phyloP scores from a whole-genome alignment of 768 basidiomycete genomes.

The Ramaria sp. region DNA sequence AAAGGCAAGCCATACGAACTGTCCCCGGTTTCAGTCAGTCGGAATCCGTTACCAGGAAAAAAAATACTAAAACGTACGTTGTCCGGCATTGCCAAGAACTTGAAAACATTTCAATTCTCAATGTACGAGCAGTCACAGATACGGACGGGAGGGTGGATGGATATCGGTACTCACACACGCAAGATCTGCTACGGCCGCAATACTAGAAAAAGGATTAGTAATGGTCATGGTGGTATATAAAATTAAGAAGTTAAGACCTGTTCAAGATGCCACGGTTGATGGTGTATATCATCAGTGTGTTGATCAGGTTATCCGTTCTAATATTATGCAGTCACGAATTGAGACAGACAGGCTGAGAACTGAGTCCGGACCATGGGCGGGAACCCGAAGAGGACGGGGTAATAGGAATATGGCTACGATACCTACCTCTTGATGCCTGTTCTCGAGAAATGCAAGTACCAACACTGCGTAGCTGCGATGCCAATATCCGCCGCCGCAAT shows the following conservation, averaged over 20 bases:
- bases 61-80: slow-evolving; percentile 34
- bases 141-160: background rate
- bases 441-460: slow-evolving; percentile 34
- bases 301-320: slow-evolving; percentile 43
- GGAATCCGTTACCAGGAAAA: too few species aligned
- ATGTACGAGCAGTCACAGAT: background rate
- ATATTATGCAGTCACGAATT: background rate
- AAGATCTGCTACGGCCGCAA: slow-evolving; percentile 37
- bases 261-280: slow-evolving; percentile 35
- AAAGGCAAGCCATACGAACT: slow-evolving; percentile 20
- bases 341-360: background rate
- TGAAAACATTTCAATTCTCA: background rate
- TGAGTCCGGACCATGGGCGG: background rate
- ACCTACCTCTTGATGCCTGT: slow-evolving; percentile 41
- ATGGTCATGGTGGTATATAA: background rate
- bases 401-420: background rate
- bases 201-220: slow-evolving; percentile 19
- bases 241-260: slow-evolving; percentile 20
- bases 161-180: slow-evolving; percentile 20
- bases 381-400: too few species aligned
- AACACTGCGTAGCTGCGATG: slow-evolving; percentile 39
- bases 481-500: slow-evolving; percentile 41
- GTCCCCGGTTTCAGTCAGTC: background rate
- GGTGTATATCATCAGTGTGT: slow-evolving; percentile 37
- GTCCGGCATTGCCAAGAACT: slow-evolving; percentile 36